These are phyloP conservation scores for Carex cristatella DNA, from an alignment of 176 grass and related monocot genomes.

Conservation along the genomic window DNA sequence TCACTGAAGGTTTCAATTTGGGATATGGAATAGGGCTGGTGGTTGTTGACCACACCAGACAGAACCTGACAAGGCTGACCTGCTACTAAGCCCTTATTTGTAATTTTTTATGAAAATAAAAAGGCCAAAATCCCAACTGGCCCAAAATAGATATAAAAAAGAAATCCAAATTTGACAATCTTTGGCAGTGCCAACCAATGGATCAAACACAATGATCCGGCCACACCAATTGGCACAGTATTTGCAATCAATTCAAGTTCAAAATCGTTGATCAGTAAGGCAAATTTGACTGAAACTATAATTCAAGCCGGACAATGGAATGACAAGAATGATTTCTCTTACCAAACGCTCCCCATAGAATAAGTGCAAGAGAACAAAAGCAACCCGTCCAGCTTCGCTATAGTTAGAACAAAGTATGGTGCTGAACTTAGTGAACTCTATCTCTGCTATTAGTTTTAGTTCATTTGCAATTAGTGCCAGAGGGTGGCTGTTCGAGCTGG, in stretches of 20 bases:
- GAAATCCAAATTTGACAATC: not conserved
- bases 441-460: slow-evolving; percentile 58
- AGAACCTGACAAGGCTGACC: not conserved
- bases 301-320: not conserved
- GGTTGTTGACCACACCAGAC: not conserved
- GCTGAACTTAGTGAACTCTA: slow-evolving; percentile 55
- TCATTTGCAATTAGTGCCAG: slow-evolving; percentile 57
- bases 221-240: not conserved
- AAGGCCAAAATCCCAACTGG: not conserved
- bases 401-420: slow-evolving; percentile 52
- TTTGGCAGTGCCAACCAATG: not conserved
- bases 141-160: not conserved
- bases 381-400: slow-evolving; percentile 58
- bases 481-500: slow-evolving; percentile 47
- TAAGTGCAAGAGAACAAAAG: slow-evolving; percentile 53
- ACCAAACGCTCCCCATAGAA: slow-evolving; percentile 77
- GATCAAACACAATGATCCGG: not conserved
- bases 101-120: not conserved
- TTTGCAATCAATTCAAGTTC: not conserved
- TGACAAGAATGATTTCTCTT: slow-evolving; percentile 30
- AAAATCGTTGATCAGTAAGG: not conserved
- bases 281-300: not conserved
- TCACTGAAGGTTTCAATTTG: not conserved
- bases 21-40: not conserved
- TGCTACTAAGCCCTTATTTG: not conserved